Evolutionary conservation across 768 basidiomycete species (phyloP).

Genomic region (Hirschioporus abietinus): DNA sequence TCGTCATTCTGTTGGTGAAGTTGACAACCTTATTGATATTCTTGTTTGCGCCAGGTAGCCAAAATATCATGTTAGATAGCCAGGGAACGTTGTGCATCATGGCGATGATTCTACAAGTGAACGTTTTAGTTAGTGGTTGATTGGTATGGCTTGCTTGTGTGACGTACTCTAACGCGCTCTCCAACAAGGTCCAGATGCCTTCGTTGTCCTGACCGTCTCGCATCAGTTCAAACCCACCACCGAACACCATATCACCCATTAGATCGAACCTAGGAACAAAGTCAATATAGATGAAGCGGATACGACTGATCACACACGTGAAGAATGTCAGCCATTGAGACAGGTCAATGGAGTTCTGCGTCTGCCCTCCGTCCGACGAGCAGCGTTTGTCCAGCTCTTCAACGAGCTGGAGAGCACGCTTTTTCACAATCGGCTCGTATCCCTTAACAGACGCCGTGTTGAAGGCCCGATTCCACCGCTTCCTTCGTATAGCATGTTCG

Average conservation of each 20-base stretch:
- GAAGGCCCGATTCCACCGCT: slow-evolving; percentile 46
- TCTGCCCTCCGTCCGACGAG: slow-evolving; percentile 4
- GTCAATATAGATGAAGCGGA: background rate
- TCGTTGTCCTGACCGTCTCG: slow-evolving; percentile 33
- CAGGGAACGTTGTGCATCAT: slow-evolving; percentile 44
- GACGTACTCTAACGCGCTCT: slow-evolving; percentile 39
- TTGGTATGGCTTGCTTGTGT: background rate
- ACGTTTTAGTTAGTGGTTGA: slow-evolving; percentile 4
- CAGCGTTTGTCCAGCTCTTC: slow-evolving; percentile 26
- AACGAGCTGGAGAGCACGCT: slow-evolving; percentile 35
- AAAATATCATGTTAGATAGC: slow-evolving; percentile 19
- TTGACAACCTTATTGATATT: background rate
- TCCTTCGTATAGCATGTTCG: slow-evolving; percentile 41
- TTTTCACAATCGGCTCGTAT: slow-evolving; percentile 35
- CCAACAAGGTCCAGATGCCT: slow-evolving; percentile 38
- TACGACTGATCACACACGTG: slow-evolving; percentile 23
- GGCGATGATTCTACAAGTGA: slow-evolving; percentile 30
- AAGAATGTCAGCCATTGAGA: slow-evolving; percentile 31
- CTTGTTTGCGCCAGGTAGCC: background rate
- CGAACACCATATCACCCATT: slow-evolving; percentile 37
- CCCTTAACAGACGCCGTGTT: slow-evolving; percentile 40
- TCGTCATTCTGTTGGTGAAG: background rate
- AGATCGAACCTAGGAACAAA: slow-evolving; percentile 27
- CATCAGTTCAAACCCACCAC: slow-evolving; percentile 33
- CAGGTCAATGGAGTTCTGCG: background rate